Percentiles rank a stretch among this genome's conserved stretches.
Conservation (phyloP, 2,329 filamentous ascomycete species). For the Curvularia spicifera region DNA sequence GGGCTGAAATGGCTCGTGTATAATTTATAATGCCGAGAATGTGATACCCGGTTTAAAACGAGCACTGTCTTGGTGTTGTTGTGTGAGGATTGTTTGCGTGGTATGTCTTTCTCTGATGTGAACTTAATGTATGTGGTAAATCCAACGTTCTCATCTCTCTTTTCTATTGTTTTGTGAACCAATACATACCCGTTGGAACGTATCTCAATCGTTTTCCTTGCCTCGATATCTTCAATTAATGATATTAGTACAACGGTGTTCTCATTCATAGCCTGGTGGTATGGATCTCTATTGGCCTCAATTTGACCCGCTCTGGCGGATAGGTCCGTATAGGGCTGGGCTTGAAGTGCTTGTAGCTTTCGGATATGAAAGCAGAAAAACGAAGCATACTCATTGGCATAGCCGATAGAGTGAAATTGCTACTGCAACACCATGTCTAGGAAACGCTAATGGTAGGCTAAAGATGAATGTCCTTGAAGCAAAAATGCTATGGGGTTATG, state of each 20-base stretch:
- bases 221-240: background rate
- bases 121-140: slow-evolving; percentile 1
- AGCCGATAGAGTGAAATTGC: background rate
- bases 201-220: background rate
- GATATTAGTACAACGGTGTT: background rate
- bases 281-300: background rate
- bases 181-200: slow-evolving; percentile 9
- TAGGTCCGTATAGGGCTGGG: slow-evolving; percentile 3
- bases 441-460: no score
- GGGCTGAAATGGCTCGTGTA: background rate
- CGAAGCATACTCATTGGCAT: background rate
- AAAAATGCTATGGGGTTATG: no score
- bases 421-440: no score
- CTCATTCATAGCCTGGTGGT: background rate
- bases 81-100: slow-evolving; percentile 10
- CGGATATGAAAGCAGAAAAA: slow-evolving; percentile 6
- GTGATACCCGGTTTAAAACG: background rate
- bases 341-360: slow-evolving; percentile 9
- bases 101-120: slow-evolving; percentile 8
- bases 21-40: background rate
- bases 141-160: slow-evolving; percentile 5
- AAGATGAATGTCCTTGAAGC: no score
- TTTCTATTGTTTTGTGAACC: slow-evolving; percentile 2
- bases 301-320: no score
- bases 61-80: slow-evolving; percentile 2